Evolutionary conservation across 2,329 filamentous ascomycete species (phyloP).

Genomic region (Hirsutella thompsonii): DNA sequence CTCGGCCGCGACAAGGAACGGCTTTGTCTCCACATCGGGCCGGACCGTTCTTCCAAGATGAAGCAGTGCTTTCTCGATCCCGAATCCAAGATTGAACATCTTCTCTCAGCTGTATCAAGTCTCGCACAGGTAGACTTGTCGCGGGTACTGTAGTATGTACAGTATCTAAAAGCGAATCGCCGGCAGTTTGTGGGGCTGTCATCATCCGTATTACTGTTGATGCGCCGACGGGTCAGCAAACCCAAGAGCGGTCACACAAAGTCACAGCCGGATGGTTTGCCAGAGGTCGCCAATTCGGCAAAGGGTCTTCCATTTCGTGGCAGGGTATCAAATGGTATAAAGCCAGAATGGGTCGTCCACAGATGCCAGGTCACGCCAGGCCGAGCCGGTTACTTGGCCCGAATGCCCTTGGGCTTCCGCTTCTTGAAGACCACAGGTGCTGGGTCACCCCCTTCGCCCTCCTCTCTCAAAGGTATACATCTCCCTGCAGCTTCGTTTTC

Average conservation of each 20-base stretch:
- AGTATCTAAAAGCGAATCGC: too few relatives aligned
- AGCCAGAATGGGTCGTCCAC: not conserved
- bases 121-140: too few relatives aligned
- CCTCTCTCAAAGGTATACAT: constrained; percentile 17
- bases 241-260: too few relatives aligned
- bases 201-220: not conserved
- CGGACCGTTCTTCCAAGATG: too few relatives aligned
- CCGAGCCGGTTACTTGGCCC: constrained; percentile 34
- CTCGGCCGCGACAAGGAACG: not conserved
- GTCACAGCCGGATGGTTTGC: too few relatives aligned
- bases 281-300: not conserved
- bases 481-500: not conserved
- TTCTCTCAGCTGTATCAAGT: too few relatives aligned
- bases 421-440: constrained; percentile 64
- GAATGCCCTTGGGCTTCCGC: constrained; percentile 54
- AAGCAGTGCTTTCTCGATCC: too few relatives aligned
- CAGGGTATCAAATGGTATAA: constrained; percentile 3
- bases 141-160: too few relatives aligned
- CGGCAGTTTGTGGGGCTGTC: too few relatives aligned
- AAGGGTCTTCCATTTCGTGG: not conserved
- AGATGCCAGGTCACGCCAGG: not conserved
- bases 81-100: too few relatives aligned
- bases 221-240: too few relatives aligned
- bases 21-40: too few relatives aligned
- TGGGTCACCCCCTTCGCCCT: constrained; percentile 15